Evolutionary conservation across 306 rosid species (phyloP), one percentile per base, ranked within the genome.

Genomic region (Astragalus membranaceus): DNA sequence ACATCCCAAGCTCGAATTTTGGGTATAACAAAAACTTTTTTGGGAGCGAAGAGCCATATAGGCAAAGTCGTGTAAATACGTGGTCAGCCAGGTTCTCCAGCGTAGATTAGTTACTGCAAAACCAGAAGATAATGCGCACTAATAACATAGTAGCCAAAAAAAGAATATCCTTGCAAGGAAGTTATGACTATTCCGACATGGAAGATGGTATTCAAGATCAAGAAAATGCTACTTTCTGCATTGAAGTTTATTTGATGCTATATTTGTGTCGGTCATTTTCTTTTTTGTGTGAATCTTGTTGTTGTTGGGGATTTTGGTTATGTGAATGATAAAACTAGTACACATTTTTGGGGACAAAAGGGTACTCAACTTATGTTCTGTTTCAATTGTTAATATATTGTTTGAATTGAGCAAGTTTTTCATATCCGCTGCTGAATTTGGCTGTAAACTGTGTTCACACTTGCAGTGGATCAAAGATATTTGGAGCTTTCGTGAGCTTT

Each of bases 391-490:
- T 69, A 61, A 35, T 16, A 30, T 55, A 5, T 47, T 52, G 23
- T 68, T 58, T 68, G 51, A 47, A 35, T 37, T 14, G 52, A 67
- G 37, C 12, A 23, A 15, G 42, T 35, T 35, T 14, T 52, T 59
- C 68, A 59, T n/a, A n/a, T n/a, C n/a, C n/a, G n/a, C n/a, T n/a
- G n/a, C n/a, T n/a, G n/a, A n/a, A n/a, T n/a, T n/a, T n/a, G n/a
- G n/a, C n/a, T n/a, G n/a, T n/a, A 4, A 0, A 26, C 50, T 6
- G 39, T 44, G 17, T 32, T 51, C 46, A 50, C 16, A 35, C 48
- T 65, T 78, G 71, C 75, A 94, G 97, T 80, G 99, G 99, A 67
- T 87, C 96, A n/a, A 86, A 94, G 55, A 77, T 89, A 69, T 86
- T 86, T 79, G 72, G 85, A 10, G 8, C 91, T 26, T 94, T 91